These are phyloP conservation scores for Hyphopichia homilentoma DNA, from an alignment of 805 yeast genomes.

Conservation along the genomic window DNA sequence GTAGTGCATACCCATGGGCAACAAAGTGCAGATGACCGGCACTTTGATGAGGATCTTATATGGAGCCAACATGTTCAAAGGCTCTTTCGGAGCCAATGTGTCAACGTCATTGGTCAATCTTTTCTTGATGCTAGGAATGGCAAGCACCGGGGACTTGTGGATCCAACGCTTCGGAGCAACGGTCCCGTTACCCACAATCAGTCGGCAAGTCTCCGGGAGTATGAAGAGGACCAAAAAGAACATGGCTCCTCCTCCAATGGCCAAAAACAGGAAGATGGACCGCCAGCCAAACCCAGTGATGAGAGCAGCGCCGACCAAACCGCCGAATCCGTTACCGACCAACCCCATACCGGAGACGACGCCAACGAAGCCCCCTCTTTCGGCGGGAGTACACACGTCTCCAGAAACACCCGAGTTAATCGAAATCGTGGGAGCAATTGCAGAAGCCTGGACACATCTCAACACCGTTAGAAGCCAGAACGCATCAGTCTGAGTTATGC, in stretches of 20 bases:
- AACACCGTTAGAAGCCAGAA: slow-evolving; percentile 63
- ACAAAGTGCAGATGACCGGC: slow-evolving; percentile 45
- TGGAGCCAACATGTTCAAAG: slow-evolving; percentile 29
- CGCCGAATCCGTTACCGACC: slow-evolving; percentile 76
- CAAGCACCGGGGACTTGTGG: slow-evolving; percentile 45
- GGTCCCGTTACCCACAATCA: slow-evolving; percentile 73
- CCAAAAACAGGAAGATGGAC: slow-evolving; percentile 72
- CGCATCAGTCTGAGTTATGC: slow-evolving; percentile 54
- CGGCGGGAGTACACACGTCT: slow-evolving; percentile 61
- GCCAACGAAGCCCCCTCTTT: slow-evolving; percentile 72
- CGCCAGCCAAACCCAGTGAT: slow-evolving; percentile 51
- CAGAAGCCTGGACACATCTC: slow-evolving; percentile 74
- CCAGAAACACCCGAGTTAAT: slow-evolving; percentile 69
- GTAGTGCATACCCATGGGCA: slow-evolving; percentile 62
- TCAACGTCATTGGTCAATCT: slow-evolving; percentile 27
- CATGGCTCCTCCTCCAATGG: slow-evolving; percentile 56
- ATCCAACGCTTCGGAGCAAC: slow-evolving; percentile 43
- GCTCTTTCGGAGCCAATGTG: slow-evolving; percentile 10
- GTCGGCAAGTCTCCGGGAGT: slow-evolving; percentile 74
- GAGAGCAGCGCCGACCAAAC: slow-evolving; percentile 57
- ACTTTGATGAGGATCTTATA: slow-evolving; percentile 39
- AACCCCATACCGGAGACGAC: slow-evolving; percentile 60
- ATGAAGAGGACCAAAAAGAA: slow-evolving; percentile 18
- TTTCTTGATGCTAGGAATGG: slow-evolving; percentile 20
- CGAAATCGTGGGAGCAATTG: slow-evolving; percentile 73